Conservation (phyloP, 768 basidiomycete genomes). For the Dendrothele bispora region DNA sequence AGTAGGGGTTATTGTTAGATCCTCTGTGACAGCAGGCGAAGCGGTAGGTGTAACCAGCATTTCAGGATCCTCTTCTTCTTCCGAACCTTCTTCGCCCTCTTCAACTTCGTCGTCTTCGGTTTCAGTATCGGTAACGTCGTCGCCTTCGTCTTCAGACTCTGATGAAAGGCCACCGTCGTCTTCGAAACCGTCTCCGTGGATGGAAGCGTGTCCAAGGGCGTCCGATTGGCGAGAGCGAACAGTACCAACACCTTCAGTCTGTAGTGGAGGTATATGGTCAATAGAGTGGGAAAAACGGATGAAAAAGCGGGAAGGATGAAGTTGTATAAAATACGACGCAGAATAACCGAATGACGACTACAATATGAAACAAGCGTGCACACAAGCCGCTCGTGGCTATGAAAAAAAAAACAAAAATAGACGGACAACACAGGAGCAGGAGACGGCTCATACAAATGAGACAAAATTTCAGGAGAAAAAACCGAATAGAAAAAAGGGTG, state of each 20-base stretch:
- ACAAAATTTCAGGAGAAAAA: too few species aligned
- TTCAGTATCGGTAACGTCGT: conserved; percentile 19
- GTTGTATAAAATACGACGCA: too few species aligned
- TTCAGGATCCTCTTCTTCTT: conserved; percentile 27
- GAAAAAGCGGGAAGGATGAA: too few species aligned
- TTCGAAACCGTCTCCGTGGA: conserved; percentile 36
- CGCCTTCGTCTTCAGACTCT: conserved; percentile 32
- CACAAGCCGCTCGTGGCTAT: too few species aligned
- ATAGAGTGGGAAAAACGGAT: neutral
- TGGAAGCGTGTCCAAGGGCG: neutral
- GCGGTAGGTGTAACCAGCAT: conserved; percentile 5
- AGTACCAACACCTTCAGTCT: conserved; percentile 90
- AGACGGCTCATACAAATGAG: too few species aligned
- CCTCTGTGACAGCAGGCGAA: neutral
- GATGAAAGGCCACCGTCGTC: conserved; percentile 75
- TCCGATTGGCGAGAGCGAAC: conserved; percentile 55
- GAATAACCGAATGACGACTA: too few species aligned
- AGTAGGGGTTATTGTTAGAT: conserved; percentile 26
- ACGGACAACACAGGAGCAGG: too few species aligned
- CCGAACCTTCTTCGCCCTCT: conserved; percentile 30
- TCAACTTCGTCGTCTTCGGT: conserved; percentile 20
- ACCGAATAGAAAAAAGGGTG: too few species aligned
- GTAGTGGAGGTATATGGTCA: conserved; percentile 2
- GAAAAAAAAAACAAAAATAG: too few species aligned
- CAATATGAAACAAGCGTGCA: too few species aligned